Base-by-base conservation (phyloP, 73 alveolate species). In the Blepharisma stoltei region DNA sequence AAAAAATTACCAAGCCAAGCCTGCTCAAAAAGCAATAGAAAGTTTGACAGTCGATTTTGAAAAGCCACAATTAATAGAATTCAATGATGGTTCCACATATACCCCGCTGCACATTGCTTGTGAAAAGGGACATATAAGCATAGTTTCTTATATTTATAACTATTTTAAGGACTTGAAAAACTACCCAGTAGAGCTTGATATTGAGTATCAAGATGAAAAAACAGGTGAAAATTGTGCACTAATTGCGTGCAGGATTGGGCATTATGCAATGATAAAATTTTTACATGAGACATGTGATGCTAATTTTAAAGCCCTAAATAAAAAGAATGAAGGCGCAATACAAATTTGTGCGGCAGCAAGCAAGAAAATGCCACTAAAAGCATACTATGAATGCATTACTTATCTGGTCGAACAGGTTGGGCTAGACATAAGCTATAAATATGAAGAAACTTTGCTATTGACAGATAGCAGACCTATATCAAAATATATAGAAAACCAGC, bases 221-320 rank as follows among this genome's bases (percentile, higher is more conserved):
- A 18, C 79, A 69, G 79, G 79, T 1, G 79, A 69, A 43, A 69
- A 69, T 43, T 44, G 54, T 44, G 79, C 79, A 0, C 4, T 69
- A n/a, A 69, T 69, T 69, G 71, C 79, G 1, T 38, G 67, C n/a
- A 69, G 38, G 5, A 69, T 14, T 1, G 69, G 79, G 3, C 60
- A 37, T 46, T 69, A 14, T n/a, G 46, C 37, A 2, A 60, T 60
- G 11, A 38, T 60, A 0, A 60, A 60, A 60, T 60, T 20, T 60
- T 60, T 60, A 5, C 45, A 9, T 20, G 73, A 60, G 2, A 9
- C 14, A 9, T 60, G 73, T 60, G 46, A 14, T 18, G 73, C 73
- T 0, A 38, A 60, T 60, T 60, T 60, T 25, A 60, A 60, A 14
- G 38, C 23, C 18, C 14, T 14, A 5, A 60, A 38, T 25, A 60